These are phyloP conservation scores for Fagopyrum tataricum DNA, from an alignment of 148 eudicot species.

Conservation along the genomic window DNA sequence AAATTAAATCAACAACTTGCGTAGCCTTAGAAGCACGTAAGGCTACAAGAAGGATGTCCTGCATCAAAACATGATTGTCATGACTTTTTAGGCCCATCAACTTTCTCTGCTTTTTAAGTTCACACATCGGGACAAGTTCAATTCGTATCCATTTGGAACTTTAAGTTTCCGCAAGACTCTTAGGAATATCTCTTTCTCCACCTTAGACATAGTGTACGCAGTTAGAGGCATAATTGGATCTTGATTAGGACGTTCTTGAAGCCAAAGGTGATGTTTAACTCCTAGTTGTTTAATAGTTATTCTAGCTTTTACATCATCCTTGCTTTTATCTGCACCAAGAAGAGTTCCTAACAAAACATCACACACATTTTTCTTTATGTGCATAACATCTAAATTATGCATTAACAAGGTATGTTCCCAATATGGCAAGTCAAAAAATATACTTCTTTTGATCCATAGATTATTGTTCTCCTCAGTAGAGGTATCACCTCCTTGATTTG, in stretches of 20 bases:
- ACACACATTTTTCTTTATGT: slow-evolving; percentile 11
- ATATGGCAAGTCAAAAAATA: slow-evolving; percentile 7
- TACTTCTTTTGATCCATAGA: slow-evolving; percentile 7
- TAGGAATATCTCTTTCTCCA: background rate
- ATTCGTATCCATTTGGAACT: slow-evolving; percentile 10
- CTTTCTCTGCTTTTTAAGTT: slow-evolving; percentile 4
- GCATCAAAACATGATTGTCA: slow-evolving; percentile 8
- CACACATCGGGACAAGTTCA: slow-evolving; percentile 4
- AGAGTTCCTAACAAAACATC: slow-evolving; percentile 9
- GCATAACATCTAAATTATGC: slow-evolving; percentile 9
- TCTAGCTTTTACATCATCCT: slow-evolving; percentile 10
- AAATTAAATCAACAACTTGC: background rate
- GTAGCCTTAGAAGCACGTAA: background rate
- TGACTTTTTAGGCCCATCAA: slow-evolving; percentile 8
- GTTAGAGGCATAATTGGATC: background rate
- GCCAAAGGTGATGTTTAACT: slow-evolving; percentile 10
- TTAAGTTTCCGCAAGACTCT: background rate
- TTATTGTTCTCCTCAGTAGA: background rate
- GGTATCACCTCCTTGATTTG: background rate
- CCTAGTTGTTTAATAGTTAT: background rate
- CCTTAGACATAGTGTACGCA: background rate
- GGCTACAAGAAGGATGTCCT: slow-evolving; percentile 9
- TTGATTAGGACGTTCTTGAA: background rate
- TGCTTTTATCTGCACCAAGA: background rate
- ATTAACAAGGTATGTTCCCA: background rate